Base-by-base conservation (phyloP, 176 grass and related monocot genomes). In the Avena insularis region DNA sequence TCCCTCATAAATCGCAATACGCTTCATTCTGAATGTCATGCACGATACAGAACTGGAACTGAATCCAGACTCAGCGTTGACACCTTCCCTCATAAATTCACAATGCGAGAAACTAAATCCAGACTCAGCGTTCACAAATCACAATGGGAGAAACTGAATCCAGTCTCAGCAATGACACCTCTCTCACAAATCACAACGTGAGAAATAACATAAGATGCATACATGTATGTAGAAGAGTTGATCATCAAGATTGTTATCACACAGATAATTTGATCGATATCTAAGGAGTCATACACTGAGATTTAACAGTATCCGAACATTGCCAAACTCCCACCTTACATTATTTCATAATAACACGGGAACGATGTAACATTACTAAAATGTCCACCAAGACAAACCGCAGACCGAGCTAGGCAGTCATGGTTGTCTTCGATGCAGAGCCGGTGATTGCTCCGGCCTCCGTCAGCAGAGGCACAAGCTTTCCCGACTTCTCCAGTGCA, bases 401-500 rank as follows among this genome's bases (percentile, higher is more conserved):
- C 56, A 49, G 12, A 31, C 49, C 11, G 15, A 83, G 19, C 56
- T 79, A 91, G 78, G 86, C 86, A 29, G 82, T 63, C 33, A 1
- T 3, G 11, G 82, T 79, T 12, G 62, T 0, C 78, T 88, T 78
- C 2, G 83, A 85, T 74, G 77, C 11, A 68, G 86, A 74, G 49
- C 83, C 63, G 4, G 90, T 47, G 51, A 94, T 86, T 11, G 92
- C 95, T 56, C 95, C 92, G 12, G 90, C 92, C 79, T 94, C 92
- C 2, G 84, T 94, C 74, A 97, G 95, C 76, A 97, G 90, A 82
- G 86, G 81, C 71, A 92, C 86, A 35, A 97, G 86, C 60, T 91
- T 97, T 61, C 86, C 90, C 51, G n/a, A 19, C 36, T 66, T 86
- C 88, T 92, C 84, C 86, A 91, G 67, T 43, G 77, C 84, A 81